phyloP scores from a whole-genome alignment of 225 moss, liverwort and hornwort species.

The Antitrichia curtipendula region DNA sequence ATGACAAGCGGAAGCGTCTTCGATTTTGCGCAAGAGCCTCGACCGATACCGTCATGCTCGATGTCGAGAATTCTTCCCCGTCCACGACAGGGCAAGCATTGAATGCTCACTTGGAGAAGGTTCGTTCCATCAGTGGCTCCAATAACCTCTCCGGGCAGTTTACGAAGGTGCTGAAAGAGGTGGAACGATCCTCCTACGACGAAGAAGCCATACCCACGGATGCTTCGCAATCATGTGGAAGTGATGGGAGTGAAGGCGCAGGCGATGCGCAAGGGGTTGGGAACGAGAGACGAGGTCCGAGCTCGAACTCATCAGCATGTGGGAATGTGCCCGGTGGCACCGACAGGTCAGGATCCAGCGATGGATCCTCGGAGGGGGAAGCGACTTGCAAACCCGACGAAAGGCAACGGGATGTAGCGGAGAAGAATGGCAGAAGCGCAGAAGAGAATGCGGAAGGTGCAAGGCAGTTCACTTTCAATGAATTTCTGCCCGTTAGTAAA shows the following conservation, averaged over 20 bases:
- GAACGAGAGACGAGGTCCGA: constrained; percentile 21
- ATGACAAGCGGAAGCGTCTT: constrained; percentile 20
- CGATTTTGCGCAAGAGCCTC: neutral
- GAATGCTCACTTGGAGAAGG: constrained; percentile 14
- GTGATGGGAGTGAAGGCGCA: constrained; percentile 21
- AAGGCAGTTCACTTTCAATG: constrained; percentile 5
- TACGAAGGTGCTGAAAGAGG: neutral
- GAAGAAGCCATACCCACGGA: constrained; percentile 13
- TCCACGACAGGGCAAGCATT: neutral
- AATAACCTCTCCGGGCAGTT: constrained; percentile 14
- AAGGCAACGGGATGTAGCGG: neutral
- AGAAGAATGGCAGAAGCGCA: neutral
- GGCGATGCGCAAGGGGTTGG: constrained; percentile 7
- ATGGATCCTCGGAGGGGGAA: constrained; percentile 45
- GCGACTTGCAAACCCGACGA: constrained; percentile 3
- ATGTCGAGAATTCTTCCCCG: neutral
- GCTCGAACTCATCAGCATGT: constrained; percentile 56
- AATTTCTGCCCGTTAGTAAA: constrained; percentile 20
- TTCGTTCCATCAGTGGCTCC: constrained; percentile 33
- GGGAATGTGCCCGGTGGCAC: constrained; percentile 11
- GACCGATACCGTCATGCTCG: neutral
- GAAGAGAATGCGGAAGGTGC: neutral
- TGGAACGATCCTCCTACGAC: neutral
- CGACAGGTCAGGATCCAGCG: constrained; percentile 33
- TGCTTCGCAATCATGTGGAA: constrained; percentile 25